Evolutionary conservation across 805 yeast genomes (phyloP).

Genomic region (Danielia reshetovae): DNA sequence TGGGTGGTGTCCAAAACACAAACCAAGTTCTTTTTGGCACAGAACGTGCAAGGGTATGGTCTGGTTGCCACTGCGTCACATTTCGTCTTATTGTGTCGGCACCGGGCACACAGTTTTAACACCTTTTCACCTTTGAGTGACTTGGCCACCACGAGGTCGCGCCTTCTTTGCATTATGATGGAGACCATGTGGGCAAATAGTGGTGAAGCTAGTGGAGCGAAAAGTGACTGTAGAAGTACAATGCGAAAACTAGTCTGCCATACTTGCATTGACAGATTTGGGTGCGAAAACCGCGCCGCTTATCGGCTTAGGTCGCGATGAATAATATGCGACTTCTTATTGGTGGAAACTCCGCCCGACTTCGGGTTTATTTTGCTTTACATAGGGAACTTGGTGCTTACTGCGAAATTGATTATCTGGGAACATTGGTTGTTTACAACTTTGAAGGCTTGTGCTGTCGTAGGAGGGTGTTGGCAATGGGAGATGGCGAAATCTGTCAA

Average conservation of each 20-base stretch:
- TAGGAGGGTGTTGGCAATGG: no score
- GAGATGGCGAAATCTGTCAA: no score
- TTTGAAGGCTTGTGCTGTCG: no score
- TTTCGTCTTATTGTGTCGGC: conserved; percentile 63
- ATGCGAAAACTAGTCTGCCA: background rate
- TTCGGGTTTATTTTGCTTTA: no score
- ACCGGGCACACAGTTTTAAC: conserved; percentile 55
- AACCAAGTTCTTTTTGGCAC: conserved; percentile 45
- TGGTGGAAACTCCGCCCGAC: conserved; percentile 8
- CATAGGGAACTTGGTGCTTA: no score
- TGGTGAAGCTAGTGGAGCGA: background rate
- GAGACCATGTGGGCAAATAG: conserved; percentile 13
- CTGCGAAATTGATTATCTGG: no score
- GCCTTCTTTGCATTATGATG: conserved; percentile 15
- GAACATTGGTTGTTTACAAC: no score
- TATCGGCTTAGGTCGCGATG: conserved; percentile 14
- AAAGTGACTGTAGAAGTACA: background rate
- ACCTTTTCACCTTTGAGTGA: conserved; percentile 15
- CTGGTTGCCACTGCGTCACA: conserved; percentile 53
- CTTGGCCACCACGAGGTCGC: conserved; percentile 9
- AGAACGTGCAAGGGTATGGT: conserved; percentile 57
- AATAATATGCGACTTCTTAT: conserved; percentile 13
- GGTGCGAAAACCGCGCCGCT: conserved; percentile 15
- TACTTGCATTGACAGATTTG: conserved; percentile 3
- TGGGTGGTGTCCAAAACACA: conserved; percentile 54